Conservation (phyloP, 768 basidiomycete species). For the Boletales sp. region DNA sequence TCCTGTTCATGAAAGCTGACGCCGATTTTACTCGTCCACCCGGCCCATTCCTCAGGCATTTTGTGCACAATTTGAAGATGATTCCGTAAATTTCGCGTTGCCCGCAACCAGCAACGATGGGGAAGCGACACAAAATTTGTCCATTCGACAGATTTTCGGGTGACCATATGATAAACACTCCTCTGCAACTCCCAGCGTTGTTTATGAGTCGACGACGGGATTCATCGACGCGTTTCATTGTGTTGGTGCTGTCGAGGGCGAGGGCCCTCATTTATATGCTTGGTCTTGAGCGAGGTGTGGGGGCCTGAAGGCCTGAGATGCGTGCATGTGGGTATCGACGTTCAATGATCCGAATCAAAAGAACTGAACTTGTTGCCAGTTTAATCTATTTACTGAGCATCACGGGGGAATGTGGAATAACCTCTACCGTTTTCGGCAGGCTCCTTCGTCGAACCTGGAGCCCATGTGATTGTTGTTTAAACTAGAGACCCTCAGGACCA, state of each 20-base stretch:
- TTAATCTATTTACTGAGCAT: slow-evolving; percentile 1
- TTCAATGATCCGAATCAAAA: too few relatives aligned
- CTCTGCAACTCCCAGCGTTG: not conserved
- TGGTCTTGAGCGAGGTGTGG: slow-evolving; percentile 5
- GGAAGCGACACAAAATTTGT: not conserved
- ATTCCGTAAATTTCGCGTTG: not conserved
- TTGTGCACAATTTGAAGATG: not conserved
- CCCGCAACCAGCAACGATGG: not conserved
- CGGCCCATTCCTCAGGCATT: not conserved
- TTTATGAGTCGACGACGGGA: not conserved
- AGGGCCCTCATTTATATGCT: slow-evolving; percentile 16
- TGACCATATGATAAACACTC: not conserved
- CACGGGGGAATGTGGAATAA: slow-evolving; percentile 2
- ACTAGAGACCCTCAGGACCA: not conserved
- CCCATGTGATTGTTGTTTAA: slow-evolving; percentile 6
- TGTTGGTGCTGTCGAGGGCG: slow-evolving; percentile 7
- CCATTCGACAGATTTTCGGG: not conserved
- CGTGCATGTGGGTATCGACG: slow-evolving; percentile 5
- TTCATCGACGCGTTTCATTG: slow-evolving; percentile 3
- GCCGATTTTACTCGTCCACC: not conserved
- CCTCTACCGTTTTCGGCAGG: slow-evolving; percentile 10
- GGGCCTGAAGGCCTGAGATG: not conserved
- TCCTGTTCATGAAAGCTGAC: too few relatives aligned
- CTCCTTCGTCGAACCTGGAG: slow-evolving; percentile 8
- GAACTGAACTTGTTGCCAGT: not conserved